These are phyloP conservation scores for Cydonia oblonga DNA, from an alignment of 331 rosid genomes.

Conservation along the genomic window DNA sequence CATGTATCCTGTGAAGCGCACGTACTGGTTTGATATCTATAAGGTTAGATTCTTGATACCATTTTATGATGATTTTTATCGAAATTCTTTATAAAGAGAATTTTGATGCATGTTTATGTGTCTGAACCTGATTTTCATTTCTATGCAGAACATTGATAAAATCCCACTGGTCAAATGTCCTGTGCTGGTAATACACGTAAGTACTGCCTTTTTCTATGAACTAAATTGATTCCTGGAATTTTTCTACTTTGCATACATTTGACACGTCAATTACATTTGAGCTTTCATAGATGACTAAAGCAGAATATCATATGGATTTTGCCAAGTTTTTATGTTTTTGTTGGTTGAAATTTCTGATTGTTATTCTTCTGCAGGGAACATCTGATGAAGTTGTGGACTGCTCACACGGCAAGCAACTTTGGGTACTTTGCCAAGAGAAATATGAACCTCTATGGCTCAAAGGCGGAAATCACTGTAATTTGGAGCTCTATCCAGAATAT, in stretches of 20 bases:
- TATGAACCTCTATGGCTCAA: constrained; percentile 92
- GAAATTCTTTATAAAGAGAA: neutral
- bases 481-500: constrained; percentile 84
- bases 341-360: neutral
- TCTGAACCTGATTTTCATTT: constrained; percentile 18
- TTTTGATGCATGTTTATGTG: neutral
- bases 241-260: neutral
- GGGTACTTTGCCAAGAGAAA: constrained; percentile 94
- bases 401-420: constrained; percentile 89
- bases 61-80: neutral
- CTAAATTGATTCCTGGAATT: neutral
- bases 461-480: constrained; percentile 90
- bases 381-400: constrained; percentile 88
- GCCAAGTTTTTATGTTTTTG: neutral
- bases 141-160: constrained; percentile 88
- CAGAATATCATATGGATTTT: neutral
- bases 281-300: neutral
- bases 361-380: constrained; percentile 45
- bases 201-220: constrained; percentile 11
- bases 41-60: constrained; percentile 45
- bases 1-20: constrained; percentile 93
- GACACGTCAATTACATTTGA: neutral
- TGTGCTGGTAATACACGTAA: constrained; percentile 86
- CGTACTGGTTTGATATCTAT: constrained; percentile 92
- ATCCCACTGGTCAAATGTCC: constrained; percentile 85